A percentile compares a stretch with the other conserved stretches of the same genome.
Evolutionary conservation across 768 basidiomycete genomes (phyloP).

Genomic region (Mycena belliarum): DNA sequence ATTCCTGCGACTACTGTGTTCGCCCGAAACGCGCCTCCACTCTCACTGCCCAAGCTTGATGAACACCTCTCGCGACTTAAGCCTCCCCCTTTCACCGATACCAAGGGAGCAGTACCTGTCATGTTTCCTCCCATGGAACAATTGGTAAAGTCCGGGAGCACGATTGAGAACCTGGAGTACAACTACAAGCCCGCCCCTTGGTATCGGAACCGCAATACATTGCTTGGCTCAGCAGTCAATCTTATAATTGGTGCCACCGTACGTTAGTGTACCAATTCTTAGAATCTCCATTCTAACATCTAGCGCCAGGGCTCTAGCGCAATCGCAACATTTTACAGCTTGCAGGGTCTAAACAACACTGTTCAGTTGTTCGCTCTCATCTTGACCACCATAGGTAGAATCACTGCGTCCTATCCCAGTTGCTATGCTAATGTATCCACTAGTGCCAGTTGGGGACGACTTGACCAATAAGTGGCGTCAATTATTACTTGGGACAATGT

Average conservation of each 20-base stretch:
- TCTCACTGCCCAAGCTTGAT: conserved; percentile 66
- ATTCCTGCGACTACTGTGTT: conserved; percentile 61
- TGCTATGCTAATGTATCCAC: not conserved
- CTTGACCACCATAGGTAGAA: conserved; percentile 62
- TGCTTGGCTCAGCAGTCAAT: conserved; percentile 49
- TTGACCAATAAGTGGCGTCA: conserved; percentile 54
- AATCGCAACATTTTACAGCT: conserved; percentile 66
- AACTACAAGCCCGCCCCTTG: conserved; percentile 48
- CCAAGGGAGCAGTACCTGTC: conserved; percentile 20
- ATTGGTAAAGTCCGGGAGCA: conserved; percentile 46
- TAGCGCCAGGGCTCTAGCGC: conserved; percentile 63
- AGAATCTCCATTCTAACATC: not conserved
- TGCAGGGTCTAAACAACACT: conserved; percentile 68
- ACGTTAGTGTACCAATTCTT: not conserved
- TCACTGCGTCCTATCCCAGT: not conserved
- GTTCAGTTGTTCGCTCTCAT: conserved; percentile 74
- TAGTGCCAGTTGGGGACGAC: conserved; percentile 42
- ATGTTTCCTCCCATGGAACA: conserved; percentile 70
- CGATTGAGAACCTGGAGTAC: conserved; percentile 60
- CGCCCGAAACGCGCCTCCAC: conserved; percentile 54
- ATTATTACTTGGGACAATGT: conserved; percentile 71
- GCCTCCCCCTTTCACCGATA: conserved; percentile 42
- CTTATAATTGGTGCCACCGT: conserved; percentile 59
- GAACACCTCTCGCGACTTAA: conserved; percentile 51
- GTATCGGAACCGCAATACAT: conserved; percentile 57